Percentiles rank a stretch among this genome's conserved stretches.
Conservation (phyloP, 768 basidiomycete species). For the Russula ochroleuca region DNA sequence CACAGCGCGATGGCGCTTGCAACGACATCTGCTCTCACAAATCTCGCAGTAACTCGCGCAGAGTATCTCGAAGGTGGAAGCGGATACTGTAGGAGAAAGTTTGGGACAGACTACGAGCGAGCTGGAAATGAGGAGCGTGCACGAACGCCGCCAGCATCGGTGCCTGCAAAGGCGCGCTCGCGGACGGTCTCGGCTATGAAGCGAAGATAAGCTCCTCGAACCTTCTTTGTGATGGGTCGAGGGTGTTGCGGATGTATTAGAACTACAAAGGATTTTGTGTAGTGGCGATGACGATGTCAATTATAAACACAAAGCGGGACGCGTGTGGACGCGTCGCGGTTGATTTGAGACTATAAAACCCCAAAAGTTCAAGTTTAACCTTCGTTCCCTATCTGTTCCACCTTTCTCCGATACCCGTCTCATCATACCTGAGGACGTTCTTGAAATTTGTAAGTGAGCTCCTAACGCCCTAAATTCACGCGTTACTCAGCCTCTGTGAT, state of each 20-base stretch:
- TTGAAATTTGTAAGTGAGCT: not conserved
- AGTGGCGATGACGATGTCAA: not conserved
- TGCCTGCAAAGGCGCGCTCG: slow-evolving; percentile 14
- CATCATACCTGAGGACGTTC: slow-evolving; percentile 11
- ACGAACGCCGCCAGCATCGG: slow-evolving; percentile 11
- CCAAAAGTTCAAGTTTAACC: slow-evolving; percentile 2
- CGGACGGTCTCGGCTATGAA: slow-evolving; percentile 26
- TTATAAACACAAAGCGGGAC: not conserved
- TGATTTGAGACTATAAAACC: slow-evolving; percentile 23
- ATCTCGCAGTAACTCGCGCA: slow-evolving; percentile 60
- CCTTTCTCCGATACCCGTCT: slow-evolving; percentile 19
- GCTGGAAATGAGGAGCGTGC: slow-evolving; percentile 14
- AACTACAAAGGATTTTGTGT: slow-evolving; percentile 3
- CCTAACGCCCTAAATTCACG: not conserved
- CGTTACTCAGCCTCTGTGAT: slow-evolving; percentile 6
- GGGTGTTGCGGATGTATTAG: slow-evolving; percentile 13
- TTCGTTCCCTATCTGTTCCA: not conserved
- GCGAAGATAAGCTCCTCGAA: slow-evolving; percentile 18
- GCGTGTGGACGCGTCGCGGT: slow-evolving; percentile 26
- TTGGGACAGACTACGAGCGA: slow-evolving; percentile 35
- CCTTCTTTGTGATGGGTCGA: not conserved
- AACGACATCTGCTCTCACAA: slow-evolving; percentile 46
- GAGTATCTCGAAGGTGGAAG: slow-evolving; percentile 87
- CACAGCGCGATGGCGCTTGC: slow-evolving; percentile 57
- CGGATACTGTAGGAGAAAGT: slow-evolving; percentile 68